A percentile compares a stretch with the other conserved stretches of the same genome.
Evolutionary conservation across 2,329 filamentous ascomycete genomes (phyloP).

Genomic region (Colletotrichum sp.): DNA sequence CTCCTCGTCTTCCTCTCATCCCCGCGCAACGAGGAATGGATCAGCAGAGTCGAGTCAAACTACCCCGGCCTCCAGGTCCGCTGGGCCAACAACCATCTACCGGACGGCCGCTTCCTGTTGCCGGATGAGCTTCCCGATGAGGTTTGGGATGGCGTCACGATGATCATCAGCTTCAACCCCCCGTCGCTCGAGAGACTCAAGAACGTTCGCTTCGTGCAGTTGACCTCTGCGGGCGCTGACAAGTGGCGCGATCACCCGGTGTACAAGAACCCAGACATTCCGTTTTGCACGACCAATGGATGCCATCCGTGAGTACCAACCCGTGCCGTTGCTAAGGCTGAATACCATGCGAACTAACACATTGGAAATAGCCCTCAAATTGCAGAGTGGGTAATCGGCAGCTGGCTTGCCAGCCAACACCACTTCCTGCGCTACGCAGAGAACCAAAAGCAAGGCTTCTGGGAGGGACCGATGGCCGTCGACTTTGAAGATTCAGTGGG

Average conservation of each 20-base stretch:
- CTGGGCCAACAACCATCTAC: conserved; percentile 29
- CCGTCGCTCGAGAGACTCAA: conserved; percentile 34
- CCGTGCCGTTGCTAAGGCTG: accelerated
- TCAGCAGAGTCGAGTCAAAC: conserved; percentile 31
- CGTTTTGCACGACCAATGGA: conserved; percentile 46
- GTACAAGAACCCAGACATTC: conserved; percentile 37
- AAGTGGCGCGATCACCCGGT: conserved; percentile 38
- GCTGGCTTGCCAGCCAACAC: conserved; percentile 37
- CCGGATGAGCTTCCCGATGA: conserved; percentile 32
- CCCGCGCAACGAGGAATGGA: conserved; percentile 36
- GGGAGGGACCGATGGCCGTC: conserved; percentile 26
- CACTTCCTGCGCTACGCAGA: conserved; percentile 32
- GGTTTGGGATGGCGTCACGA: conserved; percentile 44
- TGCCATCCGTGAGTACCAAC: conserved; percentile 40
- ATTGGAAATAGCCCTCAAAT: conserved; percentile 36
- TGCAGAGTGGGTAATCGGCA: conserved; percentile 44
- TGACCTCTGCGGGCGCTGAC: conserved; percentile 48
- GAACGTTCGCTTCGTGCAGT: conserved; percentile 48
- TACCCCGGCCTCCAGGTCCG: conserved; percentile 44
- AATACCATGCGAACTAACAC: not conserved
- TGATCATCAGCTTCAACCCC: conserved; percentile 37
- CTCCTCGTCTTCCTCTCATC: conserved; percentile 42
- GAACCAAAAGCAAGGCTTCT: conserved; percentile 31
- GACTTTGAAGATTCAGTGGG: conserved; percentile 35
- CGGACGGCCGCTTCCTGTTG: conserved; percentile 19